Percentiles rank a stretch among this genome's conserved stretches.
phyloP scores from a whole-genome alignment of 2,329 filamentous ascomycete species.

The Helicocarpus griseus region DNA sequence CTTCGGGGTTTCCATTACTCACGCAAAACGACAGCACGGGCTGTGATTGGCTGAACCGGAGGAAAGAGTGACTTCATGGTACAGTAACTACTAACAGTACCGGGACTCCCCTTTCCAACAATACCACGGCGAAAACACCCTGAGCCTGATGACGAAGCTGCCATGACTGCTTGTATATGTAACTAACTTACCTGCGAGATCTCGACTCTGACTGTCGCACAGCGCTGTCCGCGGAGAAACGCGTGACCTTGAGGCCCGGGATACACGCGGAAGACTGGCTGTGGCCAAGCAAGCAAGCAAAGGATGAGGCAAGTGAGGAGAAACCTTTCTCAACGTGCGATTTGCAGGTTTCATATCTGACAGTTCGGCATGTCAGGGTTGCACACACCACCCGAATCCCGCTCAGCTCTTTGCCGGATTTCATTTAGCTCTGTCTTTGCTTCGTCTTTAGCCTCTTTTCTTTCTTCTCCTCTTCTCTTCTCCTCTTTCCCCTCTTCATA shows the following conservation, averaged over 20 bases:
- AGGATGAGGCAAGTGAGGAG: background rate
- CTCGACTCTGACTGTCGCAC: background rate
- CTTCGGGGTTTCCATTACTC: slow-evolving; percentile 26
- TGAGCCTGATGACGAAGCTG: too few relatives aligned
- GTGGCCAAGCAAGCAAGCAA: too few relatives aligned
- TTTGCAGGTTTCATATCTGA: background rate
- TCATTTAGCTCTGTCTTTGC: background rate
- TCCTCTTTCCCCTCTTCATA: background rate
- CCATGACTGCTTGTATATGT: too few relatives aligned
- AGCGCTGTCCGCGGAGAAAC: slow-evolving; percentile 3
- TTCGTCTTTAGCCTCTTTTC: background rate
- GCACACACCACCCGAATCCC: too few relatives aligned
- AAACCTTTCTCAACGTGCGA: background rate
- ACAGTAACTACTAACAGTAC: too few relatives aligned
- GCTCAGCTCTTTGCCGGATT: too few relatives aligned
- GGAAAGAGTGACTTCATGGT: too few relatives aligned
- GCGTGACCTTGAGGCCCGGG: too few relatives aligned
- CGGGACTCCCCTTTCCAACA: background rate
- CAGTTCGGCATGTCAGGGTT: background rate
- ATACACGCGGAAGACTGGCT: background rate
- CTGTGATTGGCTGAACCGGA: slow-evolving; percentile 21
- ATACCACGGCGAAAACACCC: background rate
- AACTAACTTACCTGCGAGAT: too few relatives aligned
- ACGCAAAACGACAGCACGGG: slow-evolving; percentile 18
- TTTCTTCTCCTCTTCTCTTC: background rate